Evolutionary conservation across 129 eudicot species (phyloP), one percentile per base, ranked within the genome.

Genomic region (Heracleum sosnowskyi): DNA sequence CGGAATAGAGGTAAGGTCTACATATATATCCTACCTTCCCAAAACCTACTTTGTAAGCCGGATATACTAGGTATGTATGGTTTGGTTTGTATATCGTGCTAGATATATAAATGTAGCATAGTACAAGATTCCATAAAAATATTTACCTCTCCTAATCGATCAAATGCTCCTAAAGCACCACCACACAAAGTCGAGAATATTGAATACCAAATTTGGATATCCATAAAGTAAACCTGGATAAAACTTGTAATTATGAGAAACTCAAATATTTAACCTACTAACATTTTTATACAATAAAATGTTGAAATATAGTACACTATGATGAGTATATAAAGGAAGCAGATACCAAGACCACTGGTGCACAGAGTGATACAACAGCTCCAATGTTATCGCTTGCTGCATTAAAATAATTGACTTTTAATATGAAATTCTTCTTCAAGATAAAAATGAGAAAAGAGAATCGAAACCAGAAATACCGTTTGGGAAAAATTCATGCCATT

Each of bases 401-500:
- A 91, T 71, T 57, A n/a, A 4, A 51, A 45, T 31, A 40, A 44
- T 44, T 49, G n/a, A 68, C 26, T 62, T 44, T 78, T 68, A 84
- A 55, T 42, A 79, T 42, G 36, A 13, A 24, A 44, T 20, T 1
- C 4, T 37, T 24, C 16, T 72, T 44, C 16, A 22, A 28, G 17
- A 41, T 10, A 3, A 17, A 69, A 31, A 69, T 2, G 47, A 31
- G 77, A 79, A 70, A 34, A 63, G 44, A 70, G 39, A 29, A 57
- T 16, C 55, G 69, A 78, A 82, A 63, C 42, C 68, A 76, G 73
- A 72, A 80, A 79, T 82, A 87, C 99, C 97, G 13, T 96, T 29
- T 4, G 99, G 99, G 86, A 96, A 89, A 77, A 96, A 89, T 76
- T 96, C 99, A 73, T 96, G 99, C 99, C 99, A 96, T 79, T 92